Percentiles rank a stretch among this genome's conserved stretches.
Evolutionary conservation across 371 early-diverging fungal species (phyloP).

Genomic region (Mucor plumbeus): DNA sequence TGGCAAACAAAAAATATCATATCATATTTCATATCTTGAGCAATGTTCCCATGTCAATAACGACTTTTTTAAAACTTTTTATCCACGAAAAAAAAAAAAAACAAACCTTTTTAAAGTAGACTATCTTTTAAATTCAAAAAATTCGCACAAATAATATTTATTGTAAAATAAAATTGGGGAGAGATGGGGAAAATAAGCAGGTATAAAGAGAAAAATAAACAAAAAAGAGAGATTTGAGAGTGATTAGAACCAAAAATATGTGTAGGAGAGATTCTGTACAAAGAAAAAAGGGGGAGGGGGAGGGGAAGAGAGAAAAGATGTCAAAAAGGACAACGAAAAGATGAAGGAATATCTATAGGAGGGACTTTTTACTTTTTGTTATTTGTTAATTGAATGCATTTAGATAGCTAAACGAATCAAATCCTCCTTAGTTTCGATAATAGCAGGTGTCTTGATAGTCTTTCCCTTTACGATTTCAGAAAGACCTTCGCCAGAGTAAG

Average conservation of each 20-base stretch:
- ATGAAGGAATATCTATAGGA: conserved; percentile 8
- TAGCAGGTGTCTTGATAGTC: conserved; percentile 51
- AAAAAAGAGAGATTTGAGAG: background rate
- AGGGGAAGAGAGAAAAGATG: no score
- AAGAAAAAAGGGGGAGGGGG: background rate
- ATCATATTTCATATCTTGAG: no score
- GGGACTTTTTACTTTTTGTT: background rate
- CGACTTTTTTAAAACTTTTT: no score
- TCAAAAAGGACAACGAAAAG: background rate
- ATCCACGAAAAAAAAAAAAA: no score
- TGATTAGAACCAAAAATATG: conserved; percentile 2
- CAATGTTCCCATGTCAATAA: no score
- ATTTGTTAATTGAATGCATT: background rate
- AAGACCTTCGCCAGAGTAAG: conserved; percentile 93
- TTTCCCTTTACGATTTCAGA: conserved; percentile 67
- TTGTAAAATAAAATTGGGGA: background rate
- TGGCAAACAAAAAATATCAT: no score
- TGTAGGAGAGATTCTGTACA: conserved; percentile 9
- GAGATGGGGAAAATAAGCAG: background rate
- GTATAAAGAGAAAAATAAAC: conserved; percentile 7
- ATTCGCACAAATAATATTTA: no score
- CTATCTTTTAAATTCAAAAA: no score
- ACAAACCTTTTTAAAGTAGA: no score
- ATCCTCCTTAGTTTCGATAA: conserved; percentile 53
- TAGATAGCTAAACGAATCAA: conserved; percentile 43